Base-by-base conservation (phyloP, 805 yeast species). In the Candida cerambycidarum region DNA sequence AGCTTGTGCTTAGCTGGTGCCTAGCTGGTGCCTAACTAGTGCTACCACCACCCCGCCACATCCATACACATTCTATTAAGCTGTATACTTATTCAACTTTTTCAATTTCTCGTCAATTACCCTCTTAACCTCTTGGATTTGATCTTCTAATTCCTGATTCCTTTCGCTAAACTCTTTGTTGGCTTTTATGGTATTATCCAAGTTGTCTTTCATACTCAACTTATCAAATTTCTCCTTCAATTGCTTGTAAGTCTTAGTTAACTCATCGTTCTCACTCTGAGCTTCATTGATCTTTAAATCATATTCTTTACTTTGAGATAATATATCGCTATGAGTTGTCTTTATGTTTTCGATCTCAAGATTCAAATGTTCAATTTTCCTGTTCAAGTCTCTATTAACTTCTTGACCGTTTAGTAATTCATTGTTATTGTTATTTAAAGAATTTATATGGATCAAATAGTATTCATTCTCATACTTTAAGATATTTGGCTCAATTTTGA, bases 371-470 rank as follows among this genome's bases (percentile, higher is more conserved):
- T 43, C 45, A 8, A 66, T 55, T 30, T 58, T 61, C 21, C 49
- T 39, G 10, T 45, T 41, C 36, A 71, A 59, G 31, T 65, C 69
- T 24, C 62, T 63, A 42, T 65, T 57, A n/a, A 60, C 54, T 42
- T 70, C 76, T 41, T 60, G 59, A 42, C 67, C 54, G 50, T 66
- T 69, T 14, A 59, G 44, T 18, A 69, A 55, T 48, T 70, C 76
- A 46, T 63, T 61, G 40, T 59, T 58, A 48, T 66, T 67, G 41
- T 63, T 61, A 41, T 59, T 65, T 31, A 69, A 52, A 5, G 69
- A 59, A 50, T 67, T 69, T 15, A 69, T 66, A 44, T 62, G 61
- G 27, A 67, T 57, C 38, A 71, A 55, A 38, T 65, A 65, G 49
- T 56, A 65, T 39, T 67, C 72, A 46, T 67, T 67, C 42, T 66